Evolutionary conservation across 2,329 filamentous ascomycete species (phyloP).

Genomic region (Aspergillus melleus): DNA sequence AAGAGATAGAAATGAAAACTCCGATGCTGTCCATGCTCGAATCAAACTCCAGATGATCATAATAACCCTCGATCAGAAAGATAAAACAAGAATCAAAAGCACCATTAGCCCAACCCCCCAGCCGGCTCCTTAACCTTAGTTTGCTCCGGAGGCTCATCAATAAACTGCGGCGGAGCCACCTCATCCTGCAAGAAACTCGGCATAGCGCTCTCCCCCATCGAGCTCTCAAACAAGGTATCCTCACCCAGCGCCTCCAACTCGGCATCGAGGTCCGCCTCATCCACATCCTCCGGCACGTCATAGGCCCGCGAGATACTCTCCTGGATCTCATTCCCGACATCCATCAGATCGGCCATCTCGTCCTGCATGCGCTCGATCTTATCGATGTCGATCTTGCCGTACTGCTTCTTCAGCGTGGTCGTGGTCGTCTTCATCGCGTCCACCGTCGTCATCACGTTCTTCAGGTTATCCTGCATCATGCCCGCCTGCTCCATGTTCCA

Average conservation of each 20-base stretch:
- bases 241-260: conserved; percentile 93
- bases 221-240: conserved; percentile 83
- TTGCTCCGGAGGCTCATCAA: conserved; percentile 81
- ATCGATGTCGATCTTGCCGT: conserved; percentile 95
- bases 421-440: conserved; percentile 97
- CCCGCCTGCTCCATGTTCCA: conserved; percentile 99
- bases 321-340: conserved; percentile 97
- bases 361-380: conserved; percentile 98
- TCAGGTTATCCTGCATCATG: conserved; percentile 98
- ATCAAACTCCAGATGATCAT: conserved; percentile 9
- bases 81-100: background rate
- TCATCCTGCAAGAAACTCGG: conserved; percentile 91
- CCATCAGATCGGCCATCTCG: conserved; percentile 97
- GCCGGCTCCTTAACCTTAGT: conserved; percentile 81
- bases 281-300: conserved; percentile 93
- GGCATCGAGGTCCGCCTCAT: conserved; percentile 93
- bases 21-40: conserved; percentile 20
- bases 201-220: conserved; percentile 61
- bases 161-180: conserved; percentile 76
- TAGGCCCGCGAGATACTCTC: conserved; percentile 89
- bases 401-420: conserved; percentile 88
- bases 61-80: background rate
- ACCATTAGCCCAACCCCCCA: conserved; percentile 37
- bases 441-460: conserved; percentile 97
- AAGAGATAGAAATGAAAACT: conserved; percentile 5